Evolutionary conservation across 2,329 filamentous ascomycete species (phyloP), one percentile per base, ranked within the genome.

Genomic region (Ophiostoma triangulosporum): DNA sequence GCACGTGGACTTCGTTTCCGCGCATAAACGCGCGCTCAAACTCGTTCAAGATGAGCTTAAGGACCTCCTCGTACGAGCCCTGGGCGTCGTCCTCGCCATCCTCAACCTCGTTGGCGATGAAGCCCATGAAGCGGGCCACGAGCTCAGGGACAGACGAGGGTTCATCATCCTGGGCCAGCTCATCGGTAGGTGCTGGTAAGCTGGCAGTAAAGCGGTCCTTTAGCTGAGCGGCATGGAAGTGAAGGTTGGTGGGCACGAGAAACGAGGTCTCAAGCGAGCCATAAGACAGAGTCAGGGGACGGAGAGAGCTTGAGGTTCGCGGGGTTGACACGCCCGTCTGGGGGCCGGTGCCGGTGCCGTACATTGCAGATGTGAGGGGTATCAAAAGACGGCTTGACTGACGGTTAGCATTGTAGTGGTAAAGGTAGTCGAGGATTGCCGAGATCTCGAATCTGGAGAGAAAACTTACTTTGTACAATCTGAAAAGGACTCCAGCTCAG

Each of bases 301-400:
- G 87, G 61, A 96, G 82, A 60, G 91, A 95, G 61, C 89, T 84
- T 62, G 87, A 93, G 54, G 91, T 95, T 72, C 93, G 85, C 63
- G 93, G 93, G 62, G 93, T 98, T 61, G 90, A 94, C 66, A 95
- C 89, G 72, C 93, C 93, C 74, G 93, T 98, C 72, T 95, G 90
- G 58, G 87, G 83, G 72, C 85, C 87, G 56, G 83, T 87, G 63
- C 74, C 77, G 65, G 86, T 82, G 71, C 87, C 87, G 80, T 93
- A 94, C 89, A 95, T 95, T 69, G 64, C 62, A 64, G 62, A 61
- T 69, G 69, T 45, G 26, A 62, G 62, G 64, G 65, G 63, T 55
- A 53, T 58, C 56, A 56, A 58, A 29, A 14, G 54, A 50, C 45
- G 51, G 52, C 52, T 56, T 15, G 33, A 33, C 22, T 14, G 22